Evolutionary conservation across 2,329 filamentous ascomycete genomes (phyloP), one percentile per base, ranked within the genome.

Genomic region (Rhexocercosporidium sp.): DNA sequence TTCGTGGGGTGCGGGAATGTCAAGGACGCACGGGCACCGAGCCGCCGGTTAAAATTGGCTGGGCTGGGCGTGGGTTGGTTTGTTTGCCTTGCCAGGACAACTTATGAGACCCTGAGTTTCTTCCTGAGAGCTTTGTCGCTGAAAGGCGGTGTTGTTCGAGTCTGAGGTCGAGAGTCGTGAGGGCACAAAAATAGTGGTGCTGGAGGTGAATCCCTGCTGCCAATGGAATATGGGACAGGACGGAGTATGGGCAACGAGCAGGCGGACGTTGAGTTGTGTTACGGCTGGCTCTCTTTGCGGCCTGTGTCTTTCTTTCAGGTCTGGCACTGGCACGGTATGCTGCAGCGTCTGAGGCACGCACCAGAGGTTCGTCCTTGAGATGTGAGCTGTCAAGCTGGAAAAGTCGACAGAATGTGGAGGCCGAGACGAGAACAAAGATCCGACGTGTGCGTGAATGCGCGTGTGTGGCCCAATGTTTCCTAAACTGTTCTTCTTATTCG

Each of bases 261-360:
- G 9, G 37, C 39, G 3, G 22, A 22, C 25, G 37, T 59, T 59
- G 31, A 46, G 37, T 34, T 57, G 49, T 59, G 47, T 51, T 25
- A 66, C 54, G 37, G 41, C 18, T 63, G 59, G 39, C 18, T 57
- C 34, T 51, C 39, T 47, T 22, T 41, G 37, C 31, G 59, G 37
- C 46, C 46, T 62, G 49, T 62, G 57, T 61, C 46, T 64, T 59
- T 63, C 29, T 67, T 49, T 64, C 59, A 27, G 62, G 68, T 69
- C 59, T 60, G 41, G 56, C 61, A 64, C 41, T 46, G 62, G 57
- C 64, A 56, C 72, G 73, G 72, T 69, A 69, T 66, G 46, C 60
- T 75, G 74, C 73, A 75, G 72, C 70, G 66, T 71, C 68, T 70
- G 59, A 71, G 69, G 73, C 75, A 75, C 73, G 70, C 73, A 70